Evolutionary conservation across 352 stramenopile genomes (phyloP).

Genomic region (Phytophthora pseudosyringae): DNA sequence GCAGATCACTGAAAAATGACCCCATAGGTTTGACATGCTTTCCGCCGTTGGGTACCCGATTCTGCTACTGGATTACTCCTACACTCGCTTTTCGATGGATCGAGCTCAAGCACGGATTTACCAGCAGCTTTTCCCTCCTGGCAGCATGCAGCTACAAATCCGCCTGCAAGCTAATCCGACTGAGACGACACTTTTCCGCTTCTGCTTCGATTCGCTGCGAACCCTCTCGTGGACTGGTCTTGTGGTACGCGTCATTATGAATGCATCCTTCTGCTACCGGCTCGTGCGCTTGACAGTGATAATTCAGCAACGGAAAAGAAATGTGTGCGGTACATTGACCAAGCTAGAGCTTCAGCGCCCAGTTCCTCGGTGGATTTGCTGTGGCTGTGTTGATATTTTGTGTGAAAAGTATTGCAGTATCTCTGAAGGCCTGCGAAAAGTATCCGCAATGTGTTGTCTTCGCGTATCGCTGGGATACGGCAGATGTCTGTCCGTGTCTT

Average conservation of each 20-base stretch:
- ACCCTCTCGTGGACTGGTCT: constrained; percentile 11
- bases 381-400: no score
- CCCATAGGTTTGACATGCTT: constrained; percentile 20
- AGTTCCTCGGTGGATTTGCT: constrained; percentile 2
- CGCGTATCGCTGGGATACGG: constrained; percentile 18
- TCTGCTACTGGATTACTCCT: constrained; percentile 14
- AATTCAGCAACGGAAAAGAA: constrained; percentile 3
- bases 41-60: constrained; percentile 24
- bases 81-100: constrained; percentile 16
- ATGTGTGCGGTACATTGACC: neutral
- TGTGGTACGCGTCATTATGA: constrained; percentile 14
- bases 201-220: constrained; percentile 31
- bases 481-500: constrained; percentile 38
- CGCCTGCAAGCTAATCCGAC: constrained; percentile 15
- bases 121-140: constrained; percentile 6
- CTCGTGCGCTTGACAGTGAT: constrained; percentile 19
- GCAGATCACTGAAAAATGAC: no score
- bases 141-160: constrained; percentile 9
- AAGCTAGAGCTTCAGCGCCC: neutral
- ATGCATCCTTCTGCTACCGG: constrained; percentile 25
- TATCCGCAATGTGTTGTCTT: constrained; percentile 22
- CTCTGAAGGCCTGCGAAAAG: neutral
- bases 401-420: no score
- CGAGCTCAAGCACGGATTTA: constrained; percentile 9
- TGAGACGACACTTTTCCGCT: constrained; percentile 16